Evolutionary conservation across 2,329 filamentous ascomycete genomes (phyloP), one percentile per base, ranked within the genome.

Genomic region (Monosporascus sp.): DNA sequence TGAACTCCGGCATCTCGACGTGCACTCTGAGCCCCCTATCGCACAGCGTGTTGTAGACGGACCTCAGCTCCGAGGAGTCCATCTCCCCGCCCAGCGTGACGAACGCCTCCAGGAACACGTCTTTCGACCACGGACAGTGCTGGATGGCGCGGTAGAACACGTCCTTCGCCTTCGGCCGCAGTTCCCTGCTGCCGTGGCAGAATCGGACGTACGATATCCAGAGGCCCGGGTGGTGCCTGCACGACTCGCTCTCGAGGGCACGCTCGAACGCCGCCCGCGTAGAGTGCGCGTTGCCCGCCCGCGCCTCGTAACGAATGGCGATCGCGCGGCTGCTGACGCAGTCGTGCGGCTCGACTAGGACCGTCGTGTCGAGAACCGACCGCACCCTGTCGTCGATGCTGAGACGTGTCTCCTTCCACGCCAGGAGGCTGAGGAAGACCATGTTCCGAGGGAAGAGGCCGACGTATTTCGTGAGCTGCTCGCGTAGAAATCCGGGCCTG

Each of bases 301-400:
- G 65, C 17, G 76, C 64, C 60, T 82, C 80, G 60, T 81, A 72
- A n/a, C 70, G 67, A 47, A 83, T 74, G 22, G 77, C 73, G 62
- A 82, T 81, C 14, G 75, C 56, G 7, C 77, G 74, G 56, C 68
- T 75, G 56, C 68, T 68, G 14, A 77, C 56, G 41, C 70, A 70
- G 61, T 79, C 77, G 49, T 74, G 67, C 6, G 54, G 48, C 17
- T 64, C 59, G 6, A 65, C 57, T 2, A 80, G 68, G 0, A 83
- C 68, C 63, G 78, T 78, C 65, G 77, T 75, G 20, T 78, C 70
- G 11, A 92, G 72, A 8, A 89, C 70, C 6, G 80, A 75, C n/a
- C 88, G 83, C 20, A 95, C 82, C 18, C 89, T 86, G 60, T 95
- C 89, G 56, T 90, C 82, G 51, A 94, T 79, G 24, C 85, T 81